Percentiles rank a stretch among this genome's conserved stretches.
phyloP scores from a whole-genome alignment of 805 yeast species.

The Groenewaldozyma tartarivorans region DNA sequence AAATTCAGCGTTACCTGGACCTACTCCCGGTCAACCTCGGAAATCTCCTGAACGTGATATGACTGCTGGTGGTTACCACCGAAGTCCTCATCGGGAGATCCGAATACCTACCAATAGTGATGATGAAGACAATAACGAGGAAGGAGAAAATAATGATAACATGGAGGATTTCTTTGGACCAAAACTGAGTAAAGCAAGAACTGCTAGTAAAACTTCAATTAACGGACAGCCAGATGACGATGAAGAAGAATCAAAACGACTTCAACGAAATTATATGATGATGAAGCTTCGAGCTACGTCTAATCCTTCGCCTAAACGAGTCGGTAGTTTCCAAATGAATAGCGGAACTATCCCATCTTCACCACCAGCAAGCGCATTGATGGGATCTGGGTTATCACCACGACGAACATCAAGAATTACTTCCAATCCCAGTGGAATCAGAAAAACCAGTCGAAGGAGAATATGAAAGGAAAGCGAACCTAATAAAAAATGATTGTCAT shows the following conservation, averaged over 20 bases:
- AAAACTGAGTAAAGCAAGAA: background rate
- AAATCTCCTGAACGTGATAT: conserved; percentile 30
- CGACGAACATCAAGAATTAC: background rate
- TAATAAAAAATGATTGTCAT: too few relatives aligned
- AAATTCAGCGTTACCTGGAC: conserved; percentile 75
- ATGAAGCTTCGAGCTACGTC: background rate
- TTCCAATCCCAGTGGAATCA: background rate
- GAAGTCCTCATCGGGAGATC: background rate
- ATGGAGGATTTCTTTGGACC: background rate
- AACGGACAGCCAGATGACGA: too few relatives aligned
- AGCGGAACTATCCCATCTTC: background rate
- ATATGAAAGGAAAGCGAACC: too few relatives aligned
- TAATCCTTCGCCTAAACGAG: background rate
- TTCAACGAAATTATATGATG: background rate
- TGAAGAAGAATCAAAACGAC: background rate
- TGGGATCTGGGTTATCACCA: background rate
- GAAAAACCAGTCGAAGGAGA: background rate
- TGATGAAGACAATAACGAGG: conserved; percentile 4
- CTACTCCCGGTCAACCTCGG: conserved; percentile 96
- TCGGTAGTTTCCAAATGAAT: background rate
- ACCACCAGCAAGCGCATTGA: background rate
- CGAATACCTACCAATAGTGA: conserved; percentile 4
- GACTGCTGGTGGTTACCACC: background rate
- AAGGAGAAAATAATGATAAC: background rate
- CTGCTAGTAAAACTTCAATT: conserved; percentile 2